These are phyloP conservation scores for Golubevia sp. DNA, from an alignment of 1,284 basidiomycete species.

Conservation along the genomic window DNA sequence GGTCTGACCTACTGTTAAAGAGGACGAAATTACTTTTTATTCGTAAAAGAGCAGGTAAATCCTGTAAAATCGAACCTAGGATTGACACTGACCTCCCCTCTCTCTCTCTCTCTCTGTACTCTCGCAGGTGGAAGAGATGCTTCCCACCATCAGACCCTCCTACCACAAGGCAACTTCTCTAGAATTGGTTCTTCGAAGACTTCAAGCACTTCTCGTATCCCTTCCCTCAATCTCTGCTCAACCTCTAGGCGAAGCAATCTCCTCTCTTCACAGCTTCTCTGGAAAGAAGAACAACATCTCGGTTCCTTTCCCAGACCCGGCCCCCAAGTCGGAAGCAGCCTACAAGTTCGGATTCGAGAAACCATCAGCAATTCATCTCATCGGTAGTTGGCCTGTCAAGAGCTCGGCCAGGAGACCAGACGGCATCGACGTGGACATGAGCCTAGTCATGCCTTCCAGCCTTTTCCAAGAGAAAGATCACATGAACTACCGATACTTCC, in stretches of 20 bases:
- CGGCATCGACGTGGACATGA: constrained; percentile 50
- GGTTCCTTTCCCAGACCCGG: constrained; percentile 64
- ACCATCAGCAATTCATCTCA: constrained; percentile 73
- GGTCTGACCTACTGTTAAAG: too few species aligned
- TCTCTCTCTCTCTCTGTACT: background rate
- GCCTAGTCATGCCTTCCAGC: constrained; percentile 44
- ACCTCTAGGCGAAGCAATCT: constrained; percentile 25
- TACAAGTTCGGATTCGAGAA: constrained; percentile 77
- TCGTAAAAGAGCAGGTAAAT: too few species aligned
- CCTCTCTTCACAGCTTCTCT: constrained; percentile 65
- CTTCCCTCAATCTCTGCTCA: constrained; percentile 24
- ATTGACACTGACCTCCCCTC: background rate
- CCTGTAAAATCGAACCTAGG: too few species aligned
- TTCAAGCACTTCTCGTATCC: constrained; percentile 32
- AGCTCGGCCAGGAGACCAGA: constrained; percentile 38
- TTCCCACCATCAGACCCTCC: constrained; percentile 35
- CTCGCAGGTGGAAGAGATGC: constrained; percentile 50
- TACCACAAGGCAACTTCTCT: constrained; percentile 35
- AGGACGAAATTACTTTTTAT: too few species aligned
- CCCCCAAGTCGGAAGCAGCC: constrained; percentile 64
- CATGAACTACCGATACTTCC: constrained; percentile 52
- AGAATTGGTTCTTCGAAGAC: constrained; percentile 44
- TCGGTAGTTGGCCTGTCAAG: constrained; percentile 56
- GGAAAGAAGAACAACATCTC: constrained; percentile 45
- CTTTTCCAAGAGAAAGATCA: constrained; percentile 58